Percentiles rank a stretch among this genome's conserved stretches.
Evolutionary conservation across 75 land plant species (phyloP).

Genomic region (Pinus tabuliformis): DNA sequence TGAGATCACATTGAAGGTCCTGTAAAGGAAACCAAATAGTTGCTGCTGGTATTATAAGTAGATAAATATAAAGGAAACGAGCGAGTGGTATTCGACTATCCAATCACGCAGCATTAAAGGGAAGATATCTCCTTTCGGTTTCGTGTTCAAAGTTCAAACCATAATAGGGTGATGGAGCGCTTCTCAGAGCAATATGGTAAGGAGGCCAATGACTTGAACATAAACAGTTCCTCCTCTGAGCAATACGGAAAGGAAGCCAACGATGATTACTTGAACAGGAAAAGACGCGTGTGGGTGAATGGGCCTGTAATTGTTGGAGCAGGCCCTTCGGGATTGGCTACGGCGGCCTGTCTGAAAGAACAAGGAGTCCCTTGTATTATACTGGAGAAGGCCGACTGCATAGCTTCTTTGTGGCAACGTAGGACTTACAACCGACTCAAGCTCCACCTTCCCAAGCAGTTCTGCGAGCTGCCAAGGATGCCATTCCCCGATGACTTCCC

Average conservation of each 20-base stretch:
- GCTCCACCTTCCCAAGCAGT: conserved; percentile 63
- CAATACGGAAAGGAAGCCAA: conserved; percentile 9
- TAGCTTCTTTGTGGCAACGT: conserved; percentile 61
- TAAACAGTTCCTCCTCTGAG: neutral
- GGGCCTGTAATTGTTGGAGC: conserved; percentile 77
- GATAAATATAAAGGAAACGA: too few species aligned
- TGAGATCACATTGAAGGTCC: too few species aligned
- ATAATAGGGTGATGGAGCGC: too few species aligned
- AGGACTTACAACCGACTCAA: conserved; percentile 59
- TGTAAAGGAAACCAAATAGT: too few species aligned
- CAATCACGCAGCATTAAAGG: too few species aligned
- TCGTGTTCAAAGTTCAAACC: too few species aligned
- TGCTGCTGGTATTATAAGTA: too few species aligned
- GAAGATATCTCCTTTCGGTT: too few species aligned
- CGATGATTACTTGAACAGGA: conserved; percentile 1
- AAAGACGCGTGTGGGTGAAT: conserved; percentile 29
- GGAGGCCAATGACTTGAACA: too few species aligned
- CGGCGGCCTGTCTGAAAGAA: conserved; percentile 42
- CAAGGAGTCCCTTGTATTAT: conserved; percentile 42
- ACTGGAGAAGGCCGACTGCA: conserved; percentile 47
- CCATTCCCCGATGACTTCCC: conserved; percentile 33
- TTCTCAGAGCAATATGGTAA: too few species aligned
- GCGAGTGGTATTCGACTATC: too few species aligned
- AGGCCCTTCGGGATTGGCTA: conserved; percentile 61
- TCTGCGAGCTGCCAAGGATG: conserved; percentile 45